Percentiles rank a stretch among this genome's conserved stretches.
Evolutionary conservation across 176 grass and related monocot genomes (phyloP).

Genomic region (Oryza australiensis): DNA sequence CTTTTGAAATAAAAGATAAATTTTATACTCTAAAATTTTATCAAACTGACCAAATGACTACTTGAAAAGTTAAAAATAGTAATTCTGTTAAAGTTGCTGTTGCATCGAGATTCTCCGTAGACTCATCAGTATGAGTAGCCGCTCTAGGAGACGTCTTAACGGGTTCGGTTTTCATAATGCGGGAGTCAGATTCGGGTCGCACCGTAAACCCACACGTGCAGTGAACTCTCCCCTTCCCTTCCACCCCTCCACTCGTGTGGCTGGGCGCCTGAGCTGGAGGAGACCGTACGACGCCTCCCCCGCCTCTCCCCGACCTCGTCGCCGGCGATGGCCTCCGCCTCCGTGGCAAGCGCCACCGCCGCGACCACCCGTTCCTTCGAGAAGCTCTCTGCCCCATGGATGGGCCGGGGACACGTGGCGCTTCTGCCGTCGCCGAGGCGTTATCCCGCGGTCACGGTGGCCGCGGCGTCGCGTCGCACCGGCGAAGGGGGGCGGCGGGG

Average conservation of each 20-base stretch:
- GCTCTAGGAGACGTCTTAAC: no score
- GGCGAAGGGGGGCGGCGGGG: background rate
- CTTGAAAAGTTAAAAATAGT: no score
- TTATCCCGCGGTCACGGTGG: slow-evolving; percentile 37
- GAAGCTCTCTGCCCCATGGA: background rate
- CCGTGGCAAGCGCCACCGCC: slow-evolving; percentile 17
- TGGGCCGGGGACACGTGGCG: background rate
- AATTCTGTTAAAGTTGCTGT: no score
- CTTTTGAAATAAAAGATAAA: no score
- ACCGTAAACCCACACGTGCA: slow-evolving; percentile 1
- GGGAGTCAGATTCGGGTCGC: background rate
- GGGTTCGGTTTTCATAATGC: background rate
- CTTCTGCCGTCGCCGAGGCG: slow-evolving; percentile 20
- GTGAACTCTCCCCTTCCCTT: background rate
- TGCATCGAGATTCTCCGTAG: no score
- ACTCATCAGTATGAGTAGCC: background rate
- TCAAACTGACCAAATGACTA: no score
- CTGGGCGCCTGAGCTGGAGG: slow-evolving; percentile 25
- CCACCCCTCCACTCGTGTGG: slow-evolving; percentile 24
- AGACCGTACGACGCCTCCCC: slow-evolving; percentile 1
- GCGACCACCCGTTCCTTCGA: slow-evolving; percentile 18
- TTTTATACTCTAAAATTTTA: no score
- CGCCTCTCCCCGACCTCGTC: slow-evolving; percentile 25
- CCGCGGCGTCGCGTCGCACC: slow-evolving; percentile 40
- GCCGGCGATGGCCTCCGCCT: slow-evolving; percentile 43